Conservation (phyloP, 371 early-diverging fungal species). For the Rhizopus stolonifer region DNA sequence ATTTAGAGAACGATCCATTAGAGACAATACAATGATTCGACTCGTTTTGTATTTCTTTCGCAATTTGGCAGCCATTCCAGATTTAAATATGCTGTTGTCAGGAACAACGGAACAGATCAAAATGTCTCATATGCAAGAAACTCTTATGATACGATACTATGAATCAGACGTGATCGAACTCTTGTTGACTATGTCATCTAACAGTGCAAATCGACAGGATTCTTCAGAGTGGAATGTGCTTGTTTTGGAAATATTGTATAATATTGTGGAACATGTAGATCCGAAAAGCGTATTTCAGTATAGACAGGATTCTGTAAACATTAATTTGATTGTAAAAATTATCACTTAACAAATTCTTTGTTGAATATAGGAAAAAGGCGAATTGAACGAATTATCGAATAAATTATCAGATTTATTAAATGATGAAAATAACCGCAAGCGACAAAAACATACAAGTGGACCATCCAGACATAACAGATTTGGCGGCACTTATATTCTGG, state of each 20-base stretch:
- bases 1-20: slow-evolving; percentile 56
- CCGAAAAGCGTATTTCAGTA: slow-evolving; percentile 45
- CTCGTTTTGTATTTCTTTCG: slow-evolving; percentile 76
- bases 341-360: background rate
- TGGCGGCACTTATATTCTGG: slow-evolving; percentile 57
- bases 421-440: slow-evolving; percentile 28
- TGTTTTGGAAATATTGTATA: slow-evolving; percentile 63
- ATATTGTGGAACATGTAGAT: slow-evolving; percentile 52
- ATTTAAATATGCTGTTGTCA: slow-evolving; percentile 48
- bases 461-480: slow-evolving; percentile 57
- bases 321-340: too few species aligned
- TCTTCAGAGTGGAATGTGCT: slow-evolving; percentile 65
- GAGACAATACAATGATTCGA: slow-evolving; percentile 72
- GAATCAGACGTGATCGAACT: slow-evolving; percentile 58
- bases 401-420: slow-evolving; percentile 26
- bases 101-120: slow-evolving; percentile 47
- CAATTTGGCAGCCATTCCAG: slow-evolving; percentile 80
- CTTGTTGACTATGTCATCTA: slow-evolving; percentile 60
- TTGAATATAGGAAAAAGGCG: slow-evolving; percentile 7
- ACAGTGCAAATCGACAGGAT: slow-evolving; percentile 48
- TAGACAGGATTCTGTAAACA: background rate
- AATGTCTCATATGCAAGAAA: slow-evolving; percentile 67
- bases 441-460: slow-evolving; percentile 19
- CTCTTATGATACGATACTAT: slow-evolving; percentile 48
- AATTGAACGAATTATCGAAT: slow-evolving; percentile 13